A percentile compares a stretch with the other conserved stretches of the same genome.
phyloP scores from a whole-genome alignment of 2,329 filamentous ascomycete genomes.

The Leptographium wingfieldii region DNA sequence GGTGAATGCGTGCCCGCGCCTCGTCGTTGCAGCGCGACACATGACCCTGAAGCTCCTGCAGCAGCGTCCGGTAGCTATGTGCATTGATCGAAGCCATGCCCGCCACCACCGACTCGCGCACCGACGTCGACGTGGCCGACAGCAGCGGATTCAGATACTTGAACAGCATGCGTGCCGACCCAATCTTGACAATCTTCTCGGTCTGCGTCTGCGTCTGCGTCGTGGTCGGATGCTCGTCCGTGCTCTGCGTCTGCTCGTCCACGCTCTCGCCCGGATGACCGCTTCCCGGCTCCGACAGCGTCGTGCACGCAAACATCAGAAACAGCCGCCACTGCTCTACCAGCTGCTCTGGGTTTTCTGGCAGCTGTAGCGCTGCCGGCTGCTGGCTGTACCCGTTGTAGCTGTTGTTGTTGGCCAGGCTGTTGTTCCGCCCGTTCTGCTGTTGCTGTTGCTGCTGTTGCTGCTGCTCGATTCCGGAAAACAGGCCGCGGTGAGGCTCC shows the following conservation, averaged over 20 bases:
- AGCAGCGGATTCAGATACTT: constrained; percentile 82
- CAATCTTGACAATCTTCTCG: constrained; percentile 44
- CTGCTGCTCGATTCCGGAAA: constrained; percentile 45
- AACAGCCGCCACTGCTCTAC: constrained; percentile 98
- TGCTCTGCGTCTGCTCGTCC: background rate
- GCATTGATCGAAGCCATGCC: constrained; percentile 92
- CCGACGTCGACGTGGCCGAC: constrained; percentile 63
- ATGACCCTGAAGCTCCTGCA: constrained; percentile 81
- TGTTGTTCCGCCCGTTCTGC: no score
- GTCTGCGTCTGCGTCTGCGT: constrained; percentile 32
- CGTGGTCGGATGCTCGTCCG: background rate
- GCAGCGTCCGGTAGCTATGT: constrained; percentile 78
- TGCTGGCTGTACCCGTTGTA: constrained; percentile 17
- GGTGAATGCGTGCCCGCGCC: constrained; percentile 74
- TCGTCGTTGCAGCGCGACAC: constrained; percentile 81
- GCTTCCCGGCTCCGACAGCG: constrained; percentile 54
- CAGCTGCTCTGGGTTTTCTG: constrained; percentile 51
- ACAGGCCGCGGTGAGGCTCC: constrained; percentile 56
- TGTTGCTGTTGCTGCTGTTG: constrained; percentile 26
- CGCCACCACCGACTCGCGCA: constrained; percentile 80
- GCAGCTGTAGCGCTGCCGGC: constrained; percentile 52
- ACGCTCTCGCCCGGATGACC: background rate
- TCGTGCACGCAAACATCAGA: constrained; percentile 92
- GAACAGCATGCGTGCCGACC: constrained; percentile 80
- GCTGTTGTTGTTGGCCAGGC: no score